Evolutionary conservation across 2,329 filamentous ascomycete species (phyloP).

Genomic region (Colletotrichum brevisporum): DNA sequence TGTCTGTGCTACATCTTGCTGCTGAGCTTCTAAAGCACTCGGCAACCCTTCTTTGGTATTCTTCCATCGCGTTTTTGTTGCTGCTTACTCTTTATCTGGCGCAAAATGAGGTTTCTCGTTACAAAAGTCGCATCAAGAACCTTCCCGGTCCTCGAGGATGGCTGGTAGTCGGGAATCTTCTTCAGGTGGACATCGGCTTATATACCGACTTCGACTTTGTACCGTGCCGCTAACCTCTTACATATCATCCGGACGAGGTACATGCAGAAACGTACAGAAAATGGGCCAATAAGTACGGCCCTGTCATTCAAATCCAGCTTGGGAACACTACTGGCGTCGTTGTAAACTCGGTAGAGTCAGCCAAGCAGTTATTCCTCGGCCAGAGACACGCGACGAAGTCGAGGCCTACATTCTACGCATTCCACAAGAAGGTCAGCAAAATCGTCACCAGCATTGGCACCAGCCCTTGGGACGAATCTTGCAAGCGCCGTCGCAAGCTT

Average conservation of each 20-base stretch:
- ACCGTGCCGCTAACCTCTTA: neutral
- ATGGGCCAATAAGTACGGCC: conserved; percentile 48
- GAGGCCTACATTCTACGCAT: conserved; percentile 74
- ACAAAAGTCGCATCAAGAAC: conserved; percentile 20
- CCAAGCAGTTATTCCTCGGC: conserved; percentile 75
- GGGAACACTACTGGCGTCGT: conserved; percentile 72
- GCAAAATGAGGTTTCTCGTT: conserved; percentile 31
- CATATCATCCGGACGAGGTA: conserved; percentile 8
- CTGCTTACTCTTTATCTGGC: neutral
- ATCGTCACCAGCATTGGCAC: conserved; percentile 68
- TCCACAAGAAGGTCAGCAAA: conserved; percentile 68
- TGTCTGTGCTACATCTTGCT: neutral
- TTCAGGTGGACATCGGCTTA: conserved; percentile 5
- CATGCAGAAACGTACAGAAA: conserved; percentile 45
- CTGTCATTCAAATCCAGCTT: conserved; percentile 51
- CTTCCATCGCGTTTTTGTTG: neutral
- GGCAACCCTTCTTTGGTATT: neutral
- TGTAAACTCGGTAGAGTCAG: conserved; percentile 76
- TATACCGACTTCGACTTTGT: neutral
- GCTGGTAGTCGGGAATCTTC: conserved; percentile 38
- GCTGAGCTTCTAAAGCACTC: no score
- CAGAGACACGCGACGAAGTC: conserved; percentile 77
- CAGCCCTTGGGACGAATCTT: conserved; percentile 78
- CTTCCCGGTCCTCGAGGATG: conserved; percentile 38
- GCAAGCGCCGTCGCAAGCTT: conserved; percentile 75